Evolutionary conservation across 1,284 basidiomycete species (phyloP), one percentile per base, ranked within the genome.

Genomic region (Sphaerobolus stellatus): DNA sequence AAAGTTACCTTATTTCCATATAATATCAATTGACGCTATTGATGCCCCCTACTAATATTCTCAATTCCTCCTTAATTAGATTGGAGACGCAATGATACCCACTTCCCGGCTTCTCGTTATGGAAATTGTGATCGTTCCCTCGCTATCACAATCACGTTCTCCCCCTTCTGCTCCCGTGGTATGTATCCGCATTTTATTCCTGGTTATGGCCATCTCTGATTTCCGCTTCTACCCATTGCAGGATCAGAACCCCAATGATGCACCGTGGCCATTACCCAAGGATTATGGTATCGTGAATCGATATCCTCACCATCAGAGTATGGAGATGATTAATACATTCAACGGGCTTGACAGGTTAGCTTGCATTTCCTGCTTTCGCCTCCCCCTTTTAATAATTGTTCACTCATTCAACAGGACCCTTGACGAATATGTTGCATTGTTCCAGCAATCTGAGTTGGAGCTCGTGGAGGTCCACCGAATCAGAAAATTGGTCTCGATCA

Each of bases 251-350:
- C 25, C 25, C 25, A 43, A 51, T 29, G 38, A 43, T 27, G 50
- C 50, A 28, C 50, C 50, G 18, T 51, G 50, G 50, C 50, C 50
- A 30, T 33, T 51, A 29, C 38, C 43, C 2, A 51, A 40, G 29
- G 50, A 51, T 33, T 51, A 51, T 27, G 50, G 50, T 3, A 43
- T 43, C 18, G 50, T 51, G 24, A 51, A 51, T 22, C 36, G 50
- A 16, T 51, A 51, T 29, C 20, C 48, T 2, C 48, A 50, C 33
- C 48, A 50, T 24, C 48, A 50, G 22, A 50, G 29, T 5, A 50
- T 43, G n/a, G 50, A 51, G 29, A n/a, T 51, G 18, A 51, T 51
- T 18, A 41, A 22, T n/a, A 16, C 43, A 25, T 51, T 51, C 18
- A 51, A 51, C 24, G 34, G 36, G 4, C 27, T 51, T 3, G 50